phyloP scores from a whole-genome alignment of 257 asterid species.

The Solanum piurae region DNA sequence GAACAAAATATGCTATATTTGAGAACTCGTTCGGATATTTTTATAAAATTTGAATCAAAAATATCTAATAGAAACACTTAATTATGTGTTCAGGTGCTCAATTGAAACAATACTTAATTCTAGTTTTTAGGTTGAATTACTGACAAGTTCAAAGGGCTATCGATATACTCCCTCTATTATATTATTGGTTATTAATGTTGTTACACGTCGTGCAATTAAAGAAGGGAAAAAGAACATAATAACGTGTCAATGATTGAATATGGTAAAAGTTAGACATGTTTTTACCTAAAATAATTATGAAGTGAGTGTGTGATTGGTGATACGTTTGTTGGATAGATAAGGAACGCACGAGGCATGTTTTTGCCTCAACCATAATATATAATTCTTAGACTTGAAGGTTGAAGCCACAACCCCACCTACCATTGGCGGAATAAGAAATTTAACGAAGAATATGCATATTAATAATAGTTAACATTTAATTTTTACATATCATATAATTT shows the following conservation, averaged over 20 bases:
- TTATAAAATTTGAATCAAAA: not conserved
- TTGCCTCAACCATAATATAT: not conserved
- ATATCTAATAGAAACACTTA: not conserved
- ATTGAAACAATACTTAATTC: not conserved
- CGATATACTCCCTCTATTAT: not conserved
- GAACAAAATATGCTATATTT: too few species aligned
- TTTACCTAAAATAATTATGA: not conserved
- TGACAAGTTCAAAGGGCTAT: not conserved
- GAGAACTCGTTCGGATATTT: not conserved
- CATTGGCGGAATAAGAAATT: not conserved
- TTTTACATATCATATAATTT: too few species aligned
- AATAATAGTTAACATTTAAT: too few species aligned
- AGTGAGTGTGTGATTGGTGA: conserved; percentile 4
- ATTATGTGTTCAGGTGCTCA: not conserved
- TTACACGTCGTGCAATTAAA: not conserved
- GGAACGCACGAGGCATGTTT: conserved; percentile 7
- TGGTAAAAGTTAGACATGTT: not conserved
- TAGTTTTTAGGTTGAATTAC: not conserved
- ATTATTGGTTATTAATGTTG: not conserved
- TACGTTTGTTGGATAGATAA: conserved; percentile 17
- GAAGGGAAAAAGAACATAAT: not conserved
- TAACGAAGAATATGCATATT: too few species aligned
- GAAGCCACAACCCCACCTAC: not conserved
- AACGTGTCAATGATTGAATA: not conserved
- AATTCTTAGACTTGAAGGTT: not conserved